These are phyloP conservation scores for Echeveria elegans DNA, from an alignment of 164 flowering plant species.

Conservation along the genomic window DNA sequence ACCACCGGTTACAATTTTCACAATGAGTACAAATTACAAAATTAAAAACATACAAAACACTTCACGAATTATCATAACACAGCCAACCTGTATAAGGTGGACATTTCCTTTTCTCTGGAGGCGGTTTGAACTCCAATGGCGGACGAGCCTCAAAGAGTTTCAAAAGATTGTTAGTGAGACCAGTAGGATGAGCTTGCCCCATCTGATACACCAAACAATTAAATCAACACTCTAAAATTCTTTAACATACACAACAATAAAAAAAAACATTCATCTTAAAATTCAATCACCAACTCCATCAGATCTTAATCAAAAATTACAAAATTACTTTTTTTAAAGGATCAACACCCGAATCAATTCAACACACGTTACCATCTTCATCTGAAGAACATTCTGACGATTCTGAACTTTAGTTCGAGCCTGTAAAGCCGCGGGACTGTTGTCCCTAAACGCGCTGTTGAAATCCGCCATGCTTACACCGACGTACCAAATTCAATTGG, in stretches of 20 bases:
- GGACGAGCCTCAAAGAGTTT: conserved; percentile 96
- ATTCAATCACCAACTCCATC: conserved; percentile 6
- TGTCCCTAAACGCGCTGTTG: conserved; percentile 9
- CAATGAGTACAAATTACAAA: not conserved
- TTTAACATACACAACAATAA: conserved; percentile 34
- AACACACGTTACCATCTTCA: not conserved
- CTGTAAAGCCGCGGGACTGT: conserved; percentile 6
- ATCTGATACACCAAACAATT: conserved; percentile 35
- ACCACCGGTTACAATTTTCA: not conserved
- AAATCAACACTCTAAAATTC: not conserved
- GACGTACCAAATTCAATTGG: not conserved
- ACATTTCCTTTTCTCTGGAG: conserved; percentile 92
- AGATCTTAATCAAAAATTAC: conserved; percentile 26
- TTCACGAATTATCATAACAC: not conserved
- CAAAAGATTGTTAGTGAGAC: conserved; percentile 78
- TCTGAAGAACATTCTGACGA: conserved; percentile 3
- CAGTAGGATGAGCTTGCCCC: conserved; percentile 98
- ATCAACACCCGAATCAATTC: not conserved
- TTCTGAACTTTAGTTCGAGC: conserved; percentile 7
- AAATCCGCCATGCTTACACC: conserved; percentile 23
- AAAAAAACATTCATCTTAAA: conserved; percentile 30
- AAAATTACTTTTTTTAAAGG: too few species aligned
- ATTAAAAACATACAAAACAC: too few species aligned
- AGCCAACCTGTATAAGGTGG: conserved; percentile 63
- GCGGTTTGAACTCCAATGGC: conserved; percentile 85